Percentiles rank a stretch among this genome's conserved stretches.
Evolutionary conservation across 176 grass and related monocot species (phyloP).

Genomic region (Phyllostachys edulis): DNA sequence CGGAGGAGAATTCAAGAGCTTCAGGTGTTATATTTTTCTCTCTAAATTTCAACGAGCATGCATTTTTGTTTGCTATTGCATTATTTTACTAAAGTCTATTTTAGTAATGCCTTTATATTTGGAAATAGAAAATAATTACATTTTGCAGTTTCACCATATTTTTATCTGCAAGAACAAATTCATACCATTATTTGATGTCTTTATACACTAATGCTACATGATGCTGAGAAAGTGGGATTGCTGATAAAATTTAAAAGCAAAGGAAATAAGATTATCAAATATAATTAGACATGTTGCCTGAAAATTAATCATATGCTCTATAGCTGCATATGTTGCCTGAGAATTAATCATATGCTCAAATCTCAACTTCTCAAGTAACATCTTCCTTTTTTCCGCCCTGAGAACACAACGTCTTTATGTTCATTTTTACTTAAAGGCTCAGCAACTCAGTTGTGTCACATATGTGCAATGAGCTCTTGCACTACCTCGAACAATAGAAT

Average conservation of each 20-base stretch:
- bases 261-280: background rate
- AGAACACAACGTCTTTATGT: background rate
- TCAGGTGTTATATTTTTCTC: conserved; percentile 50
- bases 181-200: background rate
- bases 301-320: no score
- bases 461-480: background rate
- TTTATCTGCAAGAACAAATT: conserved; percentile 11
- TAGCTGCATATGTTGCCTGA: background rate
- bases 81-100: background rate
- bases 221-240: conserved; percentile 9
- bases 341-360: background rate
- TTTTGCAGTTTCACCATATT: background rate
- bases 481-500: background rate
- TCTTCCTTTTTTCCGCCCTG: background rate
- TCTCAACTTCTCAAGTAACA: background rate
- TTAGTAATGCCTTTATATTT: background rate
- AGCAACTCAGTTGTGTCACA: background rate
- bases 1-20: conserved; percentile 91
- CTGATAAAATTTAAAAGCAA: background rate
- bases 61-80: background rate
- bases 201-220: background rate
- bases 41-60: background rate
- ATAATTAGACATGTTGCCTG: background rate
- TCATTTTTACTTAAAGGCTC: background rate
- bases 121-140: background rate